Evolutionary conservation across 2,329 filamentous ascomycete genomes (phyloP).

Genomic region (Fusarium musae): DNA sequence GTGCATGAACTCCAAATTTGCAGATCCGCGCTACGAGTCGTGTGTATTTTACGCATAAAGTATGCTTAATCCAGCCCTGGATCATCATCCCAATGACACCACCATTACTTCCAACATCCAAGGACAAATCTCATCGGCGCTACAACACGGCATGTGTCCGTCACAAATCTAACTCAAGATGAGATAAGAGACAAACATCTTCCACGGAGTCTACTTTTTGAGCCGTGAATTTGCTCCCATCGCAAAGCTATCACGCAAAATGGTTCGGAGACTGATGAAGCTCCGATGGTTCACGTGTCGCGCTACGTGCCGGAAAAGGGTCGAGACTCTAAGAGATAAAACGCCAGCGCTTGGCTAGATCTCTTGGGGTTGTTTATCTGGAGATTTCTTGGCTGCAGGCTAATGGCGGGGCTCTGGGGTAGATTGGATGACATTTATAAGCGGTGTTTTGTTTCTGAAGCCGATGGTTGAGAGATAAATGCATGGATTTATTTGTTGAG

Average conservation of each 20-base stretch:
- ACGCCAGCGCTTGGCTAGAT: constrained; percentile 3
- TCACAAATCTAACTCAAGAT: neutral
- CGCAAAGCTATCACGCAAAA: neutral
- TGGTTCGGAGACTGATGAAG: constrained; percentile 22
- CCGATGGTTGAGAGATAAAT: neutral
- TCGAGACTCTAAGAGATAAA: neutral
- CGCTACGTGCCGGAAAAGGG: neutral
- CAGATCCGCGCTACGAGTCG: neutral
- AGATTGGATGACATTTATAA: neutral
- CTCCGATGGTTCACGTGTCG: constrained; percentile 19
- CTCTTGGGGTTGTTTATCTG: neutral
- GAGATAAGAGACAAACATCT: neutral
- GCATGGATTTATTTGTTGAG: neutral
- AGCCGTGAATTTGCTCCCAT: neutral
- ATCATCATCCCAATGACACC: neutral
- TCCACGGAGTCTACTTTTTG: constrained; percentile 27
- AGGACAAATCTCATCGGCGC: neutral
- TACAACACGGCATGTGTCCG: neutral
- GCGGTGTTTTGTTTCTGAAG: neutral
- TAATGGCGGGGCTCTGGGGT: neutral
- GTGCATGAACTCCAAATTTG: neutral
- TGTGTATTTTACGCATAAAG: neutral
- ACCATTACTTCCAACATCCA: neutral
- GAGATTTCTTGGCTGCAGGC: neutral
- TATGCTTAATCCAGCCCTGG: neutral